These are phyloP conservation scores for Triticum urartu DNA, from an alignment of 176 grass and related monocot genomes.

Conservation along the genomic window DNA sequence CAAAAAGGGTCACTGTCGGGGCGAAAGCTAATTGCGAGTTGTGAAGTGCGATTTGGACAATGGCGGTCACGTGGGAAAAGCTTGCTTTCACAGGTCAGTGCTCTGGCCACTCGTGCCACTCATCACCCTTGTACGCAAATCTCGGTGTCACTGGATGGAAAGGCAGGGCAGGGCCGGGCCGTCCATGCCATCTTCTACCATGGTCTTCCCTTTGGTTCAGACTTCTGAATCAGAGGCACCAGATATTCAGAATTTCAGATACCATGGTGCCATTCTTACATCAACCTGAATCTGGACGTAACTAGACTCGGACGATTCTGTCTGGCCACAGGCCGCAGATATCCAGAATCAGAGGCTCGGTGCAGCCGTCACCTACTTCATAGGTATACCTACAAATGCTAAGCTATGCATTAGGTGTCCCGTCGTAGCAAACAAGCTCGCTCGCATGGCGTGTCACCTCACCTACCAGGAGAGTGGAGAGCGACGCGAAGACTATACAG, in stretches of 20 bases:
- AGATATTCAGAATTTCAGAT: background rate
- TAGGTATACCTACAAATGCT: too few relatives aligned
- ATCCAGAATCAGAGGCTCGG: background rate
- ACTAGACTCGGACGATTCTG: background rate
- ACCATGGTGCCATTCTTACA: background rate
- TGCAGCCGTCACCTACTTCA: background rate
- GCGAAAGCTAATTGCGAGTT: background rate
- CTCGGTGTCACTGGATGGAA: background rate
- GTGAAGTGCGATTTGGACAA: background rate
- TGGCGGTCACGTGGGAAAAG: background rate
- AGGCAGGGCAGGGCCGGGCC: background rate
- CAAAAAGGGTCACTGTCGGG: background rate
- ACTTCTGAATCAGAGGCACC: background rate
- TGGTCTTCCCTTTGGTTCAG: background rate
- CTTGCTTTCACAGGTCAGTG: background rate
- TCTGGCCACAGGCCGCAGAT: background rate
- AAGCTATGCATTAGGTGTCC: background rate
- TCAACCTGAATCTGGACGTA: background rate
- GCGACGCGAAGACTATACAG: background rate
- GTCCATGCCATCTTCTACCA: background rate
- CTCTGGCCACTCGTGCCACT: background rate
- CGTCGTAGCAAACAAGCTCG: background rate
- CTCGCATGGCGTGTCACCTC: background rate
- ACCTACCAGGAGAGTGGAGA: background rate
- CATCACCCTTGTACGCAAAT: background rate